phyloP scores from a whole-genome alignment of 2,329 filamentous ascomycete species.

The Fragosphaeria purpurea region DNA sequence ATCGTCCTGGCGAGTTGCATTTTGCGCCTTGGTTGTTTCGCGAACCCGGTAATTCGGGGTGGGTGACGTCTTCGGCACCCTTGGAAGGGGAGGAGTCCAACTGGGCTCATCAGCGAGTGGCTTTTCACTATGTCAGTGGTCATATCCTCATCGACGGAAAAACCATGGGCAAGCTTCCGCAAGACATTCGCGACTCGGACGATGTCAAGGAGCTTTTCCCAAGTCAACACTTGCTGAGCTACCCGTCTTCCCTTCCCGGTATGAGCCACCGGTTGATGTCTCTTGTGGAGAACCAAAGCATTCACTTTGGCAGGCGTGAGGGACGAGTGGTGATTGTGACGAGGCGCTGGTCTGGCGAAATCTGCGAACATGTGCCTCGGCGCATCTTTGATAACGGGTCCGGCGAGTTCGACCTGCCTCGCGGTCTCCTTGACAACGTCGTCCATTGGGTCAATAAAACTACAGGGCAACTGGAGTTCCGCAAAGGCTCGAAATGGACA shows the following conservation, averaged over 20 bases:
- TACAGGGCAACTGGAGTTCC: slow-evolving; percentile 35
- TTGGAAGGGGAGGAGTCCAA: too few relatives aligned
- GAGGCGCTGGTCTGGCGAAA: not conserved
- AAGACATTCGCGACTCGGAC: slow-evolving; percentile 32
- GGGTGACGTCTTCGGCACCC: not conserved
- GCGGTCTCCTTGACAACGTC: slow-evolving; percentile 37
- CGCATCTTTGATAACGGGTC: not conserved
- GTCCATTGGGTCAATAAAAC: slow-evolving; percentile 50
- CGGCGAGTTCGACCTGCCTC: slow-evolving; percentile 42
- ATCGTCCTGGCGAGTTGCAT: not conserved
- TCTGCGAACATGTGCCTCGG: slow-evolving; percentile 8
- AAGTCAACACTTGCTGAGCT: slow-evolving; percentile 38
- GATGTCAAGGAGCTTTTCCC: slow-evolving; percentile 44
- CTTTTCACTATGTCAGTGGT: slow-evolving; percentile 26
- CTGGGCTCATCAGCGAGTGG: slow-evolving; percentile 14
- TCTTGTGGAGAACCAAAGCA: slow-evolving; percentile 26
- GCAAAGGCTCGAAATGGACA: slow-evolving; percentile 20
- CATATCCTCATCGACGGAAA: slow-evolving; percentile 27
- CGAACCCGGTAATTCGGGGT: too few relatives aligned
- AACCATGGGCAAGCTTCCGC: slow-evolving; percentile 37
- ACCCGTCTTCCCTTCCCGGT: slow-evolving; percentile 38
- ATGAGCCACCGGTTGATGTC: slow-evolving; percentile 39
- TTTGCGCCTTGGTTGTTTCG: not conserved
- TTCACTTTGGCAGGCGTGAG: slow-evolving; percentile 45
- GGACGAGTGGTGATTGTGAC: slow-evolving; percentile 28